Evolutionary conservation across 768 basidiomycete genomes (phyloP).

Genomic region (Chlorophyllum brunneum): DNA sequence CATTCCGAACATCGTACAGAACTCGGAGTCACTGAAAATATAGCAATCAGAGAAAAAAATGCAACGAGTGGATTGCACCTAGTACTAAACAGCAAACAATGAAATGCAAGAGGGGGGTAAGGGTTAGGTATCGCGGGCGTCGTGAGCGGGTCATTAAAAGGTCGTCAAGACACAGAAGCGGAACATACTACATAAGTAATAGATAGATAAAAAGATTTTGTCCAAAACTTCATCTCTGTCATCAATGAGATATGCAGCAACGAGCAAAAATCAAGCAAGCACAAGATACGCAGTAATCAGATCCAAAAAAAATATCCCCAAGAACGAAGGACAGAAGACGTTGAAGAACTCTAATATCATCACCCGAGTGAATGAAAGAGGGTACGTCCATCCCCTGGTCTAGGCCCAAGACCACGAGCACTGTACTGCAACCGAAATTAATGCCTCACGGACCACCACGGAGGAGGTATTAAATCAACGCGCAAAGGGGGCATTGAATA

Average conservation of each 20-base stretch:
- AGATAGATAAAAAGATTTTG: slow-evolving; percentile 5
- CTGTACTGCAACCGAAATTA: too few relatives aligned
- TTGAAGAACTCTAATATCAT: too few relatives aligned
- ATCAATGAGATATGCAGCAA: neutral
- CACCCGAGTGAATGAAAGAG: too few relatives aligned
- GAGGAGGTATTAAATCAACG: too few relatives aligned
- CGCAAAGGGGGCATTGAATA: too few relatives aligned
- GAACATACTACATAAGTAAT: slow-evolving; percentile 11
- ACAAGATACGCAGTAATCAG: neutral
- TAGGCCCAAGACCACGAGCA: too few relatives aligned
- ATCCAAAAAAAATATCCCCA: neutral
- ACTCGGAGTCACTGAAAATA: too few relatives aligned
- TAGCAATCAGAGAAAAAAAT: neutral
- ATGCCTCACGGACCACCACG: too few relatives aligned
- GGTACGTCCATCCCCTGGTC: too few relatives aligned
- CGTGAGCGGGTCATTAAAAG: slow-evolving; percentile 3
- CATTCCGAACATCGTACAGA: too few relatives aligned
- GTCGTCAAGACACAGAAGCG: slow-evolving; percentile 3
- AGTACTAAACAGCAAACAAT: neutral
- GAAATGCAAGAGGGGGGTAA: neutral
- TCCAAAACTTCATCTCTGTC: neutral
- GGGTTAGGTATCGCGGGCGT: slow-evolving; percentile 7
- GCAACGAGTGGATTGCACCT: neutral
- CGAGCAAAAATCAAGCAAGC: neutral
- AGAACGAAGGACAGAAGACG: neutral